A percentile compares a stretch with the other conserved stretches of the same genome.
Conservation (phyloP, 805 yeast species). For the Candida ascalaphidarum region DNA sequence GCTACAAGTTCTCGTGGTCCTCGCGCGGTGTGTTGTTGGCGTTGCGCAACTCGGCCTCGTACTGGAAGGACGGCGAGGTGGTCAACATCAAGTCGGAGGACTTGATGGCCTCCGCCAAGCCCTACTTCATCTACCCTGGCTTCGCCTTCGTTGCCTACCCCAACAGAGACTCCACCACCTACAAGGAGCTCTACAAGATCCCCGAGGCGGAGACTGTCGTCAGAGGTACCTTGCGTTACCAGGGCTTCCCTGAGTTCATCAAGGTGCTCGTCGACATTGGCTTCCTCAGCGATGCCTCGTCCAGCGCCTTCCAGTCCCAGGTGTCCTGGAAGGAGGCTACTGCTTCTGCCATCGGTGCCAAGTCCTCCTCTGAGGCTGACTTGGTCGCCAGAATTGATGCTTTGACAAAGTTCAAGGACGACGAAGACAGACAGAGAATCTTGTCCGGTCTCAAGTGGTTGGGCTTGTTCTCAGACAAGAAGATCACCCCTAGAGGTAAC, state of each 20-base stretch:
- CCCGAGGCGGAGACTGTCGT: slow-evolving; percentile 97
- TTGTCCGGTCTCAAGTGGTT: slow-evolving; percentile 88
- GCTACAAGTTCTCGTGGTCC: slow-evolving; percentile 99
- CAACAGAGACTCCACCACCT: slow-evolving; percentile 94
- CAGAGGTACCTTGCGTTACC: slow-evolving; percentile 96
- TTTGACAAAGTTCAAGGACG: slow-evolving; percentile 73
- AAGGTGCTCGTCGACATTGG: slow-evolving; percentile 93
- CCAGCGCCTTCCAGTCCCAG: slow-evolving; percentile 46
- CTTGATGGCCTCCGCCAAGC: slow-evolving; percentile 90
- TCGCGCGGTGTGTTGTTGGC: slow-evolving; percentile 97
- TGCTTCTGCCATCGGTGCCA: slow-evolving; percentile 65
- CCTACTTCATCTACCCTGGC: slow-evolving; percentile 94
- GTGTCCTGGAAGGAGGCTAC: slow-evolving; percentile 87
- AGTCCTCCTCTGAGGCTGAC: slow-evolving; percentile 62
- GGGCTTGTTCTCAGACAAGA: slow-evolving; percentile 74
- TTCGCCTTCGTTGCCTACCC: slow-evolving; percentile 93
- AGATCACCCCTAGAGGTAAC: slow-evolving; percentile 83
- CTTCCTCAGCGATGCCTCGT: slow-evolving; percentile 72
- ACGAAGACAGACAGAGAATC: slow-evolving; percentile 79
- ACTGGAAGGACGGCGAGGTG: slow-evolving; percentile 78
- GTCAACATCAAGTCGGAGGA: slow-evolving; percentile 80
- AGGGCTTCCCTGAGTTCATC: slow-evolving; percentile 97
- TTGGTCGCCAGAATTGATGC: slow-evolving; percentile 66
- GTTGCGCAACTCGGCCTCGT: slow-evolving; percentile 85
- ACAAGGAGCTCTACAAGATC: slow-evolving; percentile 83